phyloP scores from a whole-genome alignment of 2,329 filamentous ascomycete genomes.

The Rutstroemia sp. region DNA sequence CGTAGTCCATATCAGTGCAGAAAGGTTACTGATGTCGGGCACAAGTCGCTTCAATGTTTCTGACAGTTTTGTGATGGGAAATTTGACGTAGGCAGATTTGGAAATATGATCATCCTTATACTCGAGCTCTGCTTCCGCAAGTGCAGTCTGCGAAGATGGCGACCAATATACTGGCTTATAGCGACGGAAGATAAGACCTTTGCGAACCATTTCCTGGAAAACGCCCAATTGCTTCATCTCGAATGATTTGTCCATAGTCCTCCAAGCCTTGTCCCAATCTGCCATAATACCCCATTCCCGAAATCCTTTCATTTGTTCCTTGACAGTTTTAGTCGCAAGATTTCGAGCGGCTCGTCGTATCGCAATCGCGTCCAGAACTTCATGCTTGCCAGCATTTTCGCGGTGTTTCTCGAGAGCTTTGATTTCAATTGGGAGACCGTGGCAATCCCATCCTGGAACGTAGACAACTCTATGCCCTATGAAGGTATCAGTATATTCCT shows the following conservation, averaged over 20 bases:
- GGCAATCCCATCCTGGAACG: conserved; percentile 94
- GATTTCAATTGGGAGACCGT: conserved; percentile 93
- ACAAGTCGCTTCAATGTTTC: conserved; percentile 36
- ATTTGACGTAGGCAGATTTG: conserved; percentile 70
- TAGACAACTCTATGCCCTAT: conserved; percentile 64
- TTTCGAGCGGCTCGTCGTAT: conserved; percentile 57
- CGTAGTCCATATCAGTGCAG: conserved; percentile 95
- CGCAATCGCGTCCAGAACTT: conserved; percentile 43
- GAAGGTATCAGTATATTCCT: background rate
- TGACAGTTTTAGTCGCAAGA: conserved; percentile 61
- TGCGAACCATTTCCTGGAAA: conserved; percentile 67
- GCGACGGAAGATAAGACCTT: conserved; percentile 67
- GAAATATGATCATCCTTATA: conserved; percentile 71
- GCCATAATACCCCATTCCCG: conserved; percentile 69
- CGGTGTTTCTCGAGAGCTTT: conserved; percentile 59
- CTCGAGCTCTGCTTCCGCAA: conserved; percentile 79
- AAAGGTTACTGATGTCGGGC: conserved; percentile 42
- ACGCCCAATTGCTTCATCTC: conserved; percentile 68
- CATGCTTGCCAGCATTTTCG: conserved; percentile 18
- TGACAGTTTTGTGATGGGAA: conserved; percentile 52
- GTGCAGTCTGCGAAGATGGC: conserved; percentile 66
- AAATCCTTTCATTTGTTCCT: conserved; percentile 68
- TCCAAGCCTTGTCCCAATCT: conserved; percentile 71
- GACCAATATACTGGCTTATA: conserved; percentile 87
- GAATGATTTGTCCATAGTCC: conserved; percentile 70